Base-by-base conservation (phyloP, 805 yeast species). In the Metschnikowia kofuensis region DNA sequence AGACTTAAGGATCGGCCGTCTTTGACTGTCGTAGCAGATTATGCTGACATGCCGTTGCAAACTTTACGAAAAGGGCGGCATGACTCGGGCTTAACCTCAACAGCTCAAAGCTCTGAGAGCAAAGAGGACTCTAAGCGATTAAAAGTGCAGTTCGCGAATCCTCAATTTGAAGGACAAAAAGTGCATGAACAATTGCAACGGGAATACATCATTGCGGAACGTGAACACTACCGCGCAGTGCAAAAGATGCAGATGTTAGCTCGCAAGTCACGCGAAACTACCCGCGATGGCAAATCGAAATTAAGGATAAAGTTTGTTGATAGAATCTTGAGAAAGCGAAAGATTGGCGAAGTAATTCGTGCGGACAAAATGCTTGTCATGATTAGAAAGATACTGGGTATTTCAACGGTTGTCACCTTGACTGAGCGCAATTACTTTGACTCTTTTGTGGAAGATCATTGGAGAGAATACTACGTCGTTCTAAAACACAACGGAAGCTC, bases 401-500 rank as follows among this genome's bases (percentile, higher is more conserved):
- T 64, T 11, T 47, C 49, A 9, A 34, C 43, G 4, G 38, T 54
- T 12, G 31, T 48, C 7, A 37, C 45, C 4, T 75, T 77, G 50
- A 71, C 76, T 12, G 89, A 83, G 51, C 61, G 66, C 9, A 83
- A 80, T 48, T 68, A 75, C 1, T 70, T 74, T 27, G 80, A 80
- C 37, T 73, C 87, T 0, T 67, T 85, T 45, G 75, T 87, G 1
- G 52, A 74, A 9, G 91, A 87, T 49, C 68, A 89, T 42, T 89
- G 97, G 94, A 80, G 77, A 51, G 97, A 91, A 61, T 88, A 83
- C 60, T 69, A 82, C 28, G 85, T 87, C 2, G 89, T 87, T 1
- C 83, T 85, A 1, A 70, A 92, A 50, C 76, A 79, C n/a, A 81
- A 87, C 0, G 83, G 80, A 13, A 67, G 74, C 49, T 42, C 59